phyloP scores from a whole-genome alignment of 305 asterid species.

The Fraxinus sp. region DNA sequence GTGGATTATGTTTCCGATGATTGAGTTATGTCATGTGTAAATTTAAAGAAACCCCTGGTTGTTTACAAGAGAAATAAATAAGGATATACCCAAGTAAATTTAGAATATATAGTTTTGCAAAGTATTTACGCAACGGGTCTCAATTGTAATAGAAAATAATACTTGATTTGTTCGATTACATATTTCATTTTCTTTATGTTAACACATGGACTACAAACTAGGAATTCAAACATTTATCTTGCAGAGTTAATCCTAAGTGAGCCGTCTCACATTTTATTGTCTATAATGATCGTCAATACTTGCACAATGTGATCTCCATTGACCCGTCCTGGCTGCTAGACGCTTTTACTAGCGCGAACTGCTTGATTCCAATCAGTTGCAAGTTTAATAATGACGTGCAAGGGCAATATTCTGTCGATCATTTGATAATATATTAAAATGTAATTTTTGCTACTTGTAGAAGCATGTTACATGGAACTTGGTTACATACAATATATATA shows the following conservation, averaged over 20 bases:
- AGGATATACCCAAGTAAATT: background rate
- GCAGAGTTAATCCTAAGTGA: constrained; percentile 92
- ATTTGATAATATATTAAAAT: too few species aligned
- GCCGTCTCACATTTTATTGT: constrained; percentile 76
- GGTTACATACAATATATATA: too few species aligned
- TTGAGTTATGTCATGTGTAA: background rate
- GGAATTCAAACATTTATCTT: background rate
- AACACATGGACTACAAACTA: background rate
- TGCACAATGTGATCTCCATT: constrained; percentile 81
- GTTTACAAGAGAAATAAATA: background rate
- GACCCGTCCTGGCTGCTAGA: constrained; percentile 93
- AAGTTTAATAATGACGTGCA: background rate
- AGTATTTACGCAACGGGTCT: background rate
- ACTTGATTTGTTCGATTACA: background rate
- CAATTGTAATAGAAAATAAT: background rate
- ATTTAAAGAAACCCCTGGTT: background rate
- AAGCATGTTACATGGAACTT: too few species aligned
- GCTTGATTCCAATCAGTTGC: constrained; percentile 33
- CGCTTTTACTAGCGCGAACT: constrained; percentile 70
- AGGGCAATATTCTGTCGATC: background rate
- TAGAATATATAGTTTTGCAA: background rate
- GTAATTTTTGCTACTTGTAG: too few species aligned
- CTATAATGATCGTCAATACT: constrained; percentile 86
- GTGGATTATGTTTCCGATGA: background rate
- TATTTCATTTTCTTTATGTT: background rate